Percentiles rank a stretch among this genome's conserved stretches.
Evolutionary conservation across 352 stramenopile species (phyloP).

Genomic region (Globisporangium iwayamae): DNA sequence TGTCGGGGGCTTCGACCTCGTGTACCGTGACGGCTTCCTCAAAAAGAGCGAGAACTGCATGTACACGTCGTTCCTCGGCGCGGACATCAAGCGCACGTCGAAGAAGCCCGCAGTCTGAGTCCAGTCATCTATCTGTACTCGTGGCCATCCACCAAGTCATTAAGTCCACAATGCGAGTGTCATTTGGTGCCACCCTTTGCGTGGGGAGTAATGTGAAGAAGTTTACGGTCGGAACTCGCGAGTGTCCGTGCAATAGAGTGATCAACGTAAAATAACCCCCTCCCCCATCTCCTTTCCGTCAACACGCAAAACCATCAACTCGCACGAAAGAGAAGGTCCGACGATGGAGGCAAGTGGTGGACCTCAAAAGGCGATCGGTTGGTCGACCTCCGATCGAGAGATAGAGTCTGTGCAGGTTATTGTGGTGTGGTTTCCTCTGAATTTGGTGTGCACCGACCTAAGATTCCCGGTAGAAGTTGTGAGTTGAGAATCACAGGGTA

Average conservation of each 20-base stretch:
- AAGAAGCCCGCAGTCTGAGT: constrained; percentile 1
- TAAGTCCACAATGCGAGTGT: not conserved
- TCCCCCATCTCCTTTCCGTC: not conserved
- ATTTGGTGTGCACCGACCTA: too few relatives aligned
- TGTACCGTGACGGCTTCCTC: constrained; percentile 65
- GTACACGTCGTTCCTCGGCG: constrained; percentile 72
- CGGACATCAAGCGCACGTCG: constrained; percentile 43
- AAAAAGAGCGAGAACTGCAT: constrained; percentile 63
- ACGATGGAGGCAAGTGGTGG: not conserved
- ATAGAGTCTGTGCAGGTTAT: too few relatives aligned
- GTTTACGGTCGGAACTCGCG: not conserved
- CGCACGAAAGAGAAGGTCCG: constrained; percentile 5
- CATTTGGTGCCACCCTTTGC: too few relatives aligned
- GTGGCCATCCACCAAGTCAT: not conserved
- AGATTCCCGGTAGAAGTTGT: too few relatives aligned
- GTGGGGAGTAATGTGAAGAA: too few relatives aligned
- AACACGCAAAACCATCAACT: not conserved
- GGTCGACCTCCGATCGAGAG: too few relatives aligned
- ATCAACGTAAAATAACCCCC: not conserved
- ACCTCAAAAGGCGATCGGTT: not conserved
- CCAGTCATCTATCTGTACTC: not conserved
- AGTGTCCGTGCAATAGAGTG: not conserved
- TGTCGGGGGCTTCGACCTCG: constrained; percentile 74
- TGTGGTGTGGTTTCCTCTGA: too few relatives aligned
- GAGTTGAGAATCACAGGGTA: not conserved